Evolutionary conservation across 2,329 filamentous ascomycete species (phyloP), one percentile per base, ranked within the genome.

Genomic region (Dryadomyces quercus-mongolicae): DNA sequence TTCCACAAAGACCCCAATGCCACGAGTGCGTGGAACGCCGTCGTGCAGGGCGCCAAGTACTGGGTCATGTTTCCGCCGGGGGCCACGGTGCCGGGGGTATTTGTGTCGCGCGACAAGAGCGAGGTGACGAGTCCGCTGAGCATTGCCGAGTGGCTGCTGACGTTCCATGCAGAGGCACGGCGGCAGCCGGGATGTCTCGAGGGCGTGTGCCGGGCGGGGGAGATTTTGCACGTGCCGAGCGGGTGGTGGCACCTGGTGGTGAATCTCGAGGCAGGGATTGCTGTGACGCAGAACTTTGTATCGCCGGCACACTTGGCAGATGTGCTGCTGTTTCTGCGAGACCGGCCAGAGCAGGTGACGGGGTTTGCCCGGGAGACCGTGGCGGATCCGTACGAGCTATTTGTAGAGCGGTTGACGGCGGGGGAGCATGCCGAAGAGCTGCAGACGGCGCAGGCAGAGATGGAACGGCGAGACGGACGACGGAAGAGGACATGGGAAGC

Each of bases 191-290:
- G 86, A 12, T 96, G 91, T 63, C 69, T 86, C 34, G 92, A 97
- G 69, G 92, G 89, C 0, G 82, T 97, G 31, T 97, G 92, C 65
- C 70, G 73, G 15, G 80, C 83, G 45, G 92, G 92, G 2, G 93
- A 97, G 67, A 84, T 97, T 16, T 70, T 97, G 51, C 88, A 96
- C 65, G 92, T 97, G 6, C 92, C 93, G 0, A 90, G 85, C 52
- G 91, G 92, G 6, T 97, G 92, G 92, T 97, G 93, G 84, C 92
- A 97, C 73, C 73, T 97, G 36, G 93, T 97, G 10, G 84, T 97
- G 48, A 97, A 97, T 64, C 72, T 95, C 1, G 86, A 90, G 61
- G 77, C 81, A 13, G 86, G 87, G 46, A 86, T 97, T 59, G 93
- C 92, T 4, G 77, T 97, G 59, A 97, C 92, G 8, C 92, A 97